phyloP scores from a whole-genome alignment of 2,329 filamentous ascomycete species.

The Zelopaecilomyces penicillatus region DNA sequence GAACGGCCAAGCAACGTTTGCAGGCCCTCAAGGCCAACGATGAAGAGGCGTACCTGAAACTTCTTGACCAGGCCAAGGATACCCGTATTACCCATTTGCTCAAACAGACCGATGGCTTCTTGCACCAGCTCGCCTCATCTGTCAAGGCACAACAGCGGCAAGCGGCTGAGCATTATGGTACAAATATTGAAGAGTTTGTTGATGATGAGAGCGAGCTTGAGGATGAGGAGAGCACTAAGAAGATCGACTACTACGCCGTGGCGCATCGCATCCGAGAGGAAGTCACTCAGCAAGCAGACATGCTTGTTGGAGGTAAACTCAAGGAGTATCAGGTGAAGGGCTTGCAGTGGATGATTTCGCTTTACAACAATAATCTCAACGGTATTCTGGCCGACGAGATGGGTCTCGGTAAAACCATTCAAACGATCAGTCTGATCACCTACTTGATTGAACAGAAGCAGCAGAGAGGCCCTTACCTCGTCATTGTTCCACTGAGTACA shows the following conservation, averaged over 20 bases:
- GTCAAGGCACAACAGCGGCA: slow-evolving; percentile 90
- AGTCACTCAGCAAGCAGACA: slow-evolving; percentile 70
- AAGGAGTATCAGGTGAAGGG: slow-evolving; percentile 99
- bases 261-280: slow-evolving; percentile 94
- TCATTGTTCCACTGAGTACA: slow-evolving; percentile 94
- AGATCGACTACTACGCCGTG: slow-evolving; percentile 98
- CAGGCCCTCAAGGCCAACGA: slow-evolving; percentile 98
- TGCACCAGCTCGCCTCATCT: slow-evolving; percentile 88
- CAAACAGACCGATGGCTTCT: slow-evolving; percentile 93
- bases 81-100: slow-evolving; percentile 97
- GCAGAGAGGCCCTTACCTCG: slow-evolving; percentile 84
- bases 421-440: slow-evolving; percentile 95
- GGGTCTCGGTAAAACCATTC: slow-evolving; percentile 99
- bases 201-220: slow-evolving; percentile 62
- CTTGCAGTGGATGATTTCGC: slow-evolving; percentile 98
- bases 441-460: slow-evolving; percentile 95
- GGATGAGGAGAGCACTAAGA: slow-evolving; percentile 61
- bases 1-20: slow-evolving; percentile 98
- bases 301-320: slow-evolving; percentile 82
- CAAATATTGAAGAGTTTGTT: slow-evolving; percentile 42
- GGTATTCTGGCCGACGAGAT: slow-evolving; percentile 98
- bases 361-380: slow-evolving; percentile 99
- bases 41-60: slow-evolving; percentile 95
- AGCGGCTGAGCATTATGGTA: slow-evolving; percentile 69
- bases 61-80: slow-evolving; percentile 97